Percentiles rank a stretch among this genome's conserved stretches.
phyloP scores from a whole-genome alignment of 2,329 filamentous ascomycete genomes.

The Colletotrichum musicola region DNA sequence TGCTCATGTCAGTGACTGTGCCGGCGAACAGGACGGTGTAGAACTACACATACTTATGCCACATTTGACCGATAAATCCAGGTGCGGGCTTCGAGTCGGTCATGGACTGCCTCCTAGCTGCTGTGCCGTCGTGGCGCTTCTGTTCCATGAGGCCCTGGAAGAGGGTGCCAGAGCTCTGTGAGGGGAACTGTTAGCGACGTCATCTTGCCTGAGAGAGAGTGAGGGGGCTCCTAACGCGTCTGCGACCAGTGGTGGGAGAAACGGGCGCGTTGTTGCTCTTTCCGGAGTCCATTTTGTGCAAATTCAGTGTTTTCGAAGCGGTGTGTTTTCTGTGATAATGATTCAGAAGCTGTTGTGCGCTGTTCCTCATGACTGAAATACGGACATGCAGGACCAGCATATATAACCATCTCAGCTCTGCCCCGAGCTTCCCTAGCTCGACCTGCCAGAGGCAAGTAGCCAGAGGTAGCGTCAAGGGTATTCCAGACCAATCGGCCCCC shows the following conservation, averaged over 20 bases:
- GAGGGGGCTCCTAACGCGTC: conserved; percentile 19
- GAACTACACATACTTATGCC: conserved; percentile 63
- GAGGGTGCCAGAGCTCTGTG: conserved; percentile 60
- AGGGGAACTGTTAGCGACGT: conserved; percentile 13
- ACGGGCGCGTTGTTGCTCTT: conserved; percentile 29
- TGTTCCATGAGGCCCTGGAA: conserved; percentile 66
- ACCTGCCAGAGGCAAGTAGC: conserved; percentile 11
- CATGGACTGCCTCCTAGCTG: conserved; percentile 66
- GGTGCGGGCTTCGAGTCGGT: conserved; percentile 63
- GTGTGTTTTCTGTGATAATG: accelerated
- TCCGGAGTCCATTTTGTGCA: conserved; percentile 30
- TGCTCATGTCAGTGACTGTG: background rate
- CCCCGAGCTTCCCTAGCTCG: conserved; percentile 8
- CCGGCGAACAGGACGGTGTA: accelerated
- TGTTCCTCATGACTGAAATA: no score
- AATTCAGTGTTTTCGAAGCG: background rate
- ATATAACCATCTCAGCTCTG: conserved; percentile 31
- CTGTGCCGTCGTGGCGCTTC: conserved; percentile 61
- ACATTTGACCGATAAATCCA: conserved; percentile 67
- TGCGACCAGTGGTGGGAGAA: conserved; percentile 27
- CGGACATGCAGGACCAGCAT: background rate
- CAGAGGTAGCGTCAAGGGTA: conserved; percentile 9
- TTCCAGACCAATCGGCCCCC: conserved; percentile 16
- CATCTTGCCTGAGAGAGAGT: accelerated
- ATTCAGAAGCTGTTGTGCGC: background rate